Conservation (phyloP, 2,329 filamentous ascomycete genomes). For the Hymenoscyphus occultus region DNA sequence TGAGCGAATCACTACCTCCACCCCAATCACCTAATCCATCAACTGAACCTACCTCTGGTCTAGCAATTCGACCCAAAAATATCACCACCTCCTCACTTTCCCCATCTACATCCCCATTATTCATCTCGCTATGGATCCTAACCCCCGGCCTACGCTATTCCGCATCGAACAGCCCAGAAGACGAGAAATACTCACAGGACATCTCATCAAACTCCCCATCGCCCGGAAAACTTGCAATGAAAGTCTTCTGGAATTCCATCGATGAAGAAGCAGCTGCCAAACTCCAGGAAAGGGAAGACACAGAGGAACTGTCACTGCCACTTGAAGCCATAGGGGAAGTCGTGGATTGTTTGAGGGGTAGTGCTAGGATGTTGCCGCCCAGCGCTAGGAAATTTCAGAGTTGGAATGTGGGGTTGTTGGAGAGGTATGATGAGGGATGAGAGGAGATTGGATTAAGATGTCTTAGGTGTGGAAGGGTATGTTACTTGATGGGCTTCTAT, state of each 20-base stretch:
- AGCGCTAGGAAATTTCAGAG: conserved; percentile 57
- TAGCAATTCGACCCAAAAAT: neutral
- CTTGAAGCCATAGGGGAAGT: conserved; percentile 47
- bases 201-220: neutral
- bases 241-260: conserved; percentile 30
- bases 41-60: neutral
- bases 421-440: conserved; percentile 44
- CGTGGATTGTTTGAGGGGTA: conserved; percentile 44
- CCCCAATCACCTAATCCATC: neutral
- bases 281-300: conserved; percentile 19
- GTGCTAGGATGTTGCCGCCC: conserved; percentile 51
- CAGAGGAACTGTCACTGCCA: conserved; percentile 59
- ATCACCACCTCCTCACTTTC: neutral
- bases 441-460: neutral
- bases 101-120: neutral
- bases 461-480: neutral
- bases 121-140: conserved; percentile 13
- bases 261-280: conserved; percentile 15
- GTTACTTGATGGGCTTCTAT: too few species aligned
- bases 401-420: conserved; percentile 66
- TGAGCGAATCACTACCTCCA: neutral
- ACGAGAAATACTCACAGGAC: neutral
- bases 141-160: conserved; percentile 15
- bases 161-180: conserved; percentile 1
- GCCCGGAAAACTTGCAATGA: conserved; percentile 27